Evolutionary conservation across 257 asterid species (phyloP).

Genomic region (Coffea canephora): DNA sequence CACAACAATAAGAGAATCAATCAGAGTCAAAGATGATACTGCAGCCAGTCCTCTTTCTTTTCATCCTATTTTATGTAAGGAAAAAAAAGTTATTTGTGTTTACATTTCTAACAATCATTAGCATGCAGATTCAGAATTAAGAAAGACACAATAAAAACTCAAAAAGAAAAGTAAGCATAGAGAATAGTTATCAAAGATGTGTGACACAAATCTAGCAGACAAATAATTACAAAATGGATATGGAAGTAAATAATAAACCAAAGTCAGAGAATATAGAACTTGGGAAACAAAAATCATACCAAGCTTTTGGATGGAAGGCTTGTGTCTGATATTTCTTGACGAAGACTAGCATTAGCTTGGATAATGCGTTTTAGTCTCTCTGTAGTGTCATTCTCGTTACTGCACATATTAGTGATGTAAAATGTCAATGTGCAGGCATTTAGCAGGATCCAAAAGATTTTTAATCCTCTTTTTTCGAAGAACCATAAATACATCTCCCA

Average conservation of each 20-base stretch:
- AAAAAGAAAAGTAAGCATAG: not conserved
- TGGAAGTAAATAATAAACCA: not conserved
- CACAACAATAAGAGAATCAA: not conserved
- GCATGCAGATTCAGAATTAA: slow-evolving; percentile 1
- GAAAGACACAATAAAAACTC: not conserved
- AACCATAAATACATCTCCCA: not conserved
- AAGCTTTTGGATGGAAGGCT: slow-evolving; percentile 33
- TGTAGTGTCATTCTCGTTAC: slow-evolving; percentile 89
- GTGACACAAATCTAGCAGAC: not conserved
- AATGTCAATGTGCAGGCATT: not conserved
- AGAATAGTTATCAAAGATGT: not conserved
- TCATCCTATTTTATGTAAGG: not conserved
- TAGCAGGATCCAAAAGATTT: not conserved
- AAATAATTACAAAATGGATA: not conserved
- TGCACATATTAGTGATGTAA: slow-evolving; percentile 29
- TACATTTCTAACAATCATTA: not conserved
- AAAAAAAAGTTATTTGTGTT: not conserved
- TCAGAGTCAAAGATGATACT: not conserved
- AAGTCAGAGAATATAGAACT: slow-evolving; percentile 8
- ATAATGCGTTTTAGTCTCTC: slow-evolving; percentile 74
- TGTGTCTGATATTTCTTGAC: slow-evolving; percentile 51
- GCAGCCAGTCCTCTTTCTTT: not conserved
- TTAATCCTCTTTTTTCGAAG: not conserved
- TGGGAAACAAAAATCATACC: slow-evolving; percentile 37
- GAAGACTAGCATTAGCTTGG: slow-evolving; percentile 69